phyloP scores from a whole-genome alignment of 148 eudicot species.

The Persicaria maculosa region DNA sequence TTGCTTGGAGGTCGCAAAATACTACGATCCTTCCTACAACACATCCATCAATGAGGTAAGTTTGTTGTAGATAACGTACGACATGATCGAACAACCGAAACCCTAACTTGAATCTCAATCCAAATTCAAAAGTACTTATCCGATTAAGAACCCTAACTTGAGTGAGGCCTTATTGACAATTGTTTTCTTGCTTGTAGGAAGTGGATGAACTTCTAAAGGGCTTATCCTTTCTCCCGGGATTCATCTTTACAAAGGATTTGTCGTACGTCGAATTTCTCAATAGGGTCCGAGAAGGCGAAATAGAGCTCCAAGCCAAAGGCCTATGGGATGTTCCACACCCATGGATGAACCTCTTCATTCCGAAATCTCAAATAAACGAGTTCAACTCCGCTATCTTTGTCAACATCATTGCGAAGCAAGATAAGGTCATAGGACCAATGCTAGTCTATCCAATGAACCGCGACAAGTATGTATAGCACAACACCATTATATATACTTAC shows the following conservation, averaged over 20 bases:
- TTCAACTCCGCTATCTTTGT: conserved; percentile 49
- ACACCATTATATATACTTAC: neutral
- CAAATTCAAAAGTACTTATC: neutral
- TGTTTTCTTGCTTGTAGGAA: conserved; percentile 32
- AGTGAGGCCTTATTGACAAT: neutral
- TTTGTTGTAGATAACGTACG: neutral
- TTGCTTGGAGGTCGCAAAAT: conserved; percentile 69
- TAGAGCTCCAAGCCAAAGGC: conserved; percentile 45
- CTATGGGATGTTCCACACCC: conserved; percentile 81
- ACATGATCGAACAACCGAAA: neutral
- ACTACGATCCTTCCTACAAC: conserved; percentile 33
- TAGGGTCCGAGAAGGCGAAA: conserved; percentile 58
- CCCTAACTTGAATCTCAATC: neutral
- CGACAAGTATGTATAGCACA: conserved; percentile 41
- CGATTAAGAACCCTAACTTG: too few relatives aligned
- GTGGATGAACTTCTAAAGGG: conserved; percentile 27
- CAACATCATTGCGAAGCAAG: conserved; percentile 36
- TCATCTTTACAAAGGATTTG: conserved; percentile 44
- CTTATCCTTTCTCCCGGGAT: conserved; percentile 30
- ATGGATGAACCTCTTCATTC: conserved; percentile 83
- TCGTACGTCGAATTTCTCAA: conserved; percentile 42
- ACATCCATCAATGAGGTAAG: conserved; percentile 32
- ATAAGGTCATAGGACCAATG: conserved; percentile 42
- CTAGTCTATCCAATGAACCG: conserved; percentile 74
- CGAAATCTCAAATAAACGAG: conserved; percentile 50